Evolutionary conservation across 169 alveolate genomes (phyloP).

Genomic region (Cryptosporidium tyzzeri): DNA sequence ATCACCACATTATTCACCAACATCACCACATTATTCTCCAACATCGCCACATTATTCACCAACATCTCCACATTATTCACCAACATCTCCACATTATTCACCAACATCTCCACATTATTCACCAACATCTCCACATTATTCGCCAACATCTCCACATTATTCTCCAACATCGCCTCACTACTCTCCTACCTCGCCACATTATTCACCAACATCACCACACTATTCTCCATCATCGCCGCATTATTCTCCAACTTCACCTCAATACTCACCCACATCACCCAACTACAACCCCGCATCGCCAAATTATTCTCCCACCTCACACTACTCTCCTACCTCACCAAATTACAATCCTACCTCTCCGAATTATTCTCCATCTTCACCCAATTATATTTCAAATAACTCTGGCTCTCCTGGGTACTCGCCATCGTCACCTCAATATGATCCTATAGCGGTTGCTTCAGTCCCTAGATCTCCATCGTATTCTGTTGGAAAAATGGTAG

Average conservation of each 20-base stretch:
- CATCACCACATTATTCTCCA: slow-evolving; percentile 85
- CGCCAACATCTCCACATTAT: slow-evolving; percentile 92
- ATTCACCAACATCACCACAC: slow-evolving; percentile 81
- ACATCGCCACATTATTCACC: slow-evolving; percentile 90
- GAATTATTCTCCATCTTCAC: slow-evolving; percentile 86
- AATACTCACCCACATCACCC: slow-evolving; percentile 93
- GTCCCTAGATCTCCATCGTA: slow-evolving; percentile 83
- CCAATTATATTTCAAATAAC: slow-evolving; percentile 68
- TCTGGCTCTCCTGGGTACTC: slow-evolving; percentile 81
- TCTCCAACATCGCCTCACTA: slow-evolving; percentile 86
- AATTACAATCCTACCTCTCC: slow-evolving; percentile 90
- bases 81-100: slow-evolving; percentile 90
- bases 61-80: slow-evolving; percentile 91
- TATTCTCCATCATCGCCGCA: slow-evolving; percentile 85
- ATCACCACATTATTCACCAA: slow-evolving; percentile 83
- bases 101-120: slow-evolving; percentile 89
- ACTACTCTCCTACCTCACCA: slow-evolving; percentile 80
- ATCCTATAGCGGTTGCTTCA: slow-evolving; percentile 87
- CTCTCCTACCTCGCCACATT: slow-evolving; percentile 89
- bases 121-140: slow-evolving; percentile 92
- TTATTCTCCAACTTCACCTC: slow-evolving; percentile 90
- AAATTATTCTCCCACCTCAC: slow-evolving; percentile 84
- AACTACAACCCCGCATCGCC: slow-evolving; percentile 83
- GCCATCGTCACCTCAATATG: slow-evolving; percentile 90
- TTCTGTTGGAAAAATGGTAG: slow-evolving; percentile 42